phyloP scores from a whole-genome alignment of 1,139 yeast species.

The Geotrichum klebahnii region DNA sequence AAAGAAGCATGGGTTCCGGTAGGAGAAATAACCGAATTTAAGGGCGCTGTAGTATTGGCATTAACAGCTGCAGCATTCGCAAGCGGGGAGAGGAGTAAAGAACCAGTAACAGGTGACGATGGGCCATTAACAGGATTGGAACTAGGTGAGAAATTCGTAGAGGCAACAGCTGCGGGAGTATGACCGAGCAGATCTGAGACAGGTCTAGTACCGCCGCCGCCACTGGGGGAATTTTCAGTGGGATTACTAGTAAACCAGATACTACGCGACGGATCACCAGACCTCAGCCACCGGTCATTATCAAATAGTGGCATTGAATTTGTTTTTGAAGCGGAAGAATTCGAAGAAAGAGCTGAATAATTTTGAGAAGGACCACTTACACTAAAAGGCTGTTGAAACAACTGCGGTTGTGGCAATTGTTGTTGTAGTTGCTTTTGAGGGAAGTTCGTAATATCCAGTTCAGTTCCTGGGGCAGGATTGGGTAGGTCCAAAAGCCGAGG shows the following conservation, averaged over 20 bases:
- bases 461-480: conserved; percentile 2
- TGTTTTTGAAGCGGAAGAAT: conserved; percentile 3
- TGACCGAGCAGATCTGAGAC: neutral
- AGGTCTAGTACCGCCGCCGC: neutral
- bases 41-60: neutral
- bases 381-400: neutral
- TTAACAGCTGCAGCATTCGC: neutral
- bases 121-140: conserved; percentile 3
- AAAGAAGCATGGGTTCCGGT: neutral
- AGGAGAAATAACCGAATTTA: neutral
- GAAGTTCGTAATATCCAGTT: conserved; percentile 10
- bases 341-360: neutral
- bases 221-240: neutral
- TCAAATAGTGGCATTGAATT: conserved; percentile 6
- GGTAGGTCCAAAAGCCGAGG: conserved; percentile 25
- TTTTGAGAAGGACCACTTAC: neutral
- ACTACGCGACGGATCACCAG: conserved; percentile 13
- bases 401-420: conserved; percentile 1
- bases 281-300: conserved; percentile 13
- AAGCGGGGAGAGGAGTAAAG: conserved; percentile 1
- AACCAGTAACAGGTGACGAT: conserved; percentile 8
- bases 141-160: conserved; percentile 6
- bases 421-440: neutral
- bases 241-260: conserved; percentile 13
- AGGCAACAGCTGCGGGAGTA: neutral